These are phyloP conservation scores for Blastomyces gilchristii DNA, from an alignment of 2,329 filamentous ascomycete genomes.

Conservation along the genomic window DNA sequence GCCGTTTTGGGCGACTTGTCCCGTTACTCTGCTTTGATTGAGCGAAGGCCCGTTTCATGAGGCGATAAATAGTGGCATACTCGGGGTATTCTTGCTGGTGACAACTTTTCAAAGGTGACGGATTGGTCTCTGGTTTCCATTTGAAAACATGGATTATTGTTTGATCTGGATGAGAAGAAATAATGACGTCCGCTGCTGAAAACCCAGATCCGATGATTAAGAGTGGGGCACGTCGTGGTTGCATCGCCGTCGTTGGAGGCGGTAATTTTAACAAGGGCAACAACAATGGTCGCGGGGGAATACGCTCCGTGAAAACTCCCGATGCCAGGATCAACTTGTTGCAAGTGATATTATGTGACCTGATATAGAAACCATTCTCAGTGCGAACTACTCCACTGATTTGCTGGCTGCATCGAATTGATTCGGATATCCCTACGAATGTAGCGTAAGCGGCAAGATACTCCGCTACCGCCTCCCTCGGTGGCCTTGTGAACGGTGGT, in stretches of 20 bases:
- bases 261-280: conserved; percentile 34
- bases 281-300: conserved; percentile 42
- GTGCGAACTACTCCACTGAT: conserved; percentile 38
- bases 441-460: conserved; percentile 47
- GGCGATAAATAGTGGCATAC: conserved; percentile 49
- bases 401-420: conserved; percentile 36
- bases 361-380: conserved; percentile 40
- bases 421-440: conserved; percentile 42
- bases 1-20: conserved; percentile 19
- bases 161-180: conserved; percentile 42
- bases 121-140: conserved; percentile 47
- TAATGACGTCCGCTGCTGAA: conserved; percentile 51
- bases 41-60: conserved; percentile 47
- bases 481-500: conserved; percentile 46
- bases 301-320: conserved; percentile 47
- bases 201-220: conserved; percentile 53
- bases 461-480: conserved; percentile 44
- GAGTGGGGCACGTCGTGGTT: conserved; percentile 31
- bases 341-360: conserved; percentile 44
- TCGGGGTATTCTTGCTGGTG: conserved; percentile 53
- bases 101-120: conserved; percentile 48
- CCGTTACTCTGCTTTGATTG: conserved; percentile 13
- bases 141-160: conserved; percentile 51
- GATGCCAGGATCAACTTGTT: conserved; percentile 49
- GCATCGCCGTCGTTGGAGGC: conserved; percentile 15